phyloP scores from a whole-genome alignment of 805 yeast genomes.

The Torulaspora delbrueckii region DNA sequence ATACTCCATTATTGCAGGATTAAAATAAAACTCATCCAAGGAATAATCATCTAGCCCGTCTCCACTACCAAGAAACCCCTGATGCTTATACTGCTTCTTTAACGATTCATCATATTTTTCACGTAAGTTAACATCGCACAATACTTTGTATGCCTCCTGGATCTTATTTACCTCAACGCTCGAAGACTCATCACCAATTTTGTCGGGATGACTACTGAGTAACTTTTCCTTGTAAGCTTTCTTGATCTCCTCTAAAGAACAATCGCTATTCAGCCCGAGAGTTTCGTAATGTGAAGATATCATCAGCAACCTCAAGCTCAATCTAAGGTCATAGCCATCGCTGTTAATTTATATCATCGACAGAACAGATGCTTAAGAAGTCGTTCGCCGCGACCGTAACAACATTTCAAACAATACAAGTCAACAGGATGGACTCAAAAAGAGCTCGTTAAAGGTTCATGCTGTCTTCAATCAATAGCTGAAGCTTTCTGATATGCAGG shows the following conservation, averaged over 20 bases:
- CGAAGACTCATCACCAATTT: conserved; percentile 26
- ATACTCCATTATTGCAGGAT: conserved; percentile 37
- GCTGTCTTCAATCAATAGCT: too few relatives aligned
- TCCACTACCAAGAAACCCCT: conserved; percentile 42
- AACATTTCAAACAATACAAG: too few relatives aligned
- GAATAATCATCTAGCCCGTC: conserved; percentile 68
- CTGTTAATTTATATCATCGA: too few relatives aligned
- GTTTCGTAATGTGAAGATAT: conserved; percentile 47
- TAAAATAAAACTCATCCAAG: conserved; percentile 53
- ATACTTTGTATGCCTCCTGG: conserved; percentile 58
- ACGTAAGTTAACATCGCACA: conserved; percentile 42
- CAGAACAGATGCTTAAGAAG: too few relatives aligned
- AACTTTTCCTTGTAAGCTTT: conserved; percentile 60
- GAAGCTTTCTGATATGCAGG: too few relatives aligned
- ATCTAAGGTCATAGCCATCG: too few relatives aligned
- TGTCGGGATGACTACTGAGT: conserved; percentile 76
- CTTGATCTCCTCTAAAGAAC: conserved; percentile 43
- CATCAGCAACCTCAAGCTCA: neutral
- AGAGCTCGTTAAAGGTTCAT: too few relatives aligned
- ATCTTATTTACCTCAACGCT: conserved; percentile 43
- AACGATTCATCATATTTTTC: conserved; percentile 50
- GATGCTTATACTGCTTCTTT: conserved; percentile 29
- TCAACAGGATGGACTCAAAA: too few relatives aligned
- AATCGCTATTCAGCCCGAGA: conserved; percentile 45
- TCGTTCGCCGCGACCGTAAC: too few relatives aligned